Conservation (phyloP, 2,329 filamentous ascomycete species). For the Colletotrichum gigasporum region DNA sequence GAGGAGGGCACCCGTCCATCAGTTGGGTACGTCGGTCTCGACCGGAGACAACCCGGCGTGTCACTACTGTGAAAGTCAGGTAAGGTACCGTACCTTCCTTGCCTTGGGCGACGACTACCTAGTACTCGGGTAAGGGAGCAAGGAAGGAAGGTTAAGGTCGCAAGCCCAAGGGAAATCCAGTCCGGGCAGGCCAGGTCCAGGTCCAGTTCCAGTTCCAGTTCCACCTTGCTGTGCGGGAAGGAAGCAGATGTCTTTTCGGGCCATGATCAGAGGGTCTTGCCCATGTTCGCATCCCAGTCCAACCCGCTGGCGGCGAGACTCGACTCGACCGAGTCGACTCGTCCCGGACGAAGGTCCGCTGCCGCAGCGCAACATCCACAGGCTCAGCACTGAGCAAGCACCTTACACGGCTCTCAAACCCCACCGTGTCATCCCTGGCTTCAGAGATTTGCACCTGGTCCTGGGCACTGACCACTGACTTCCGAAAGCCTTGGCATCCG, state of each 20-base stretch:
- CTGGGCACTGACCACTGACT: conserved; percentile 19
- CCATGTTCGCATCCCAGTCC: conserved; percentile 4
- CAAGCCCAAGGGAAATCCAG: not conserved
- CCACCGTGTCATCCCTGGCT: not conserved
- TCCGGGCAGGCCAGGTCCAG: too few species aligned
- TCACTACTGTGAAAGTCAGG: too few species aligned
- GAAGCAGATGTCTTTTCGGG: not conserved
- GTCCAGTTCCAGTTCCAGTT: not conserved
- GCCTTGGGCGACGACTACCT: conserved; percentile 9
- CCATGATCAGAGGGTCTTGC: not conserved
- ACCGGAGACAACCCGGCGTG: not conserved
- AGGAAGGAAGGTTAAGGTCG: not conserved
- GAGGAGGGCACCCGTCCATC: too few species aligned
- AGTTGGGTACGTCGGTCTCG: not conserved
- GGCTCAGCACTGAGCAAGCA: too few species aligned
- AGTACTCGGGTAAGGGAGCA: conserved; percentile 9
- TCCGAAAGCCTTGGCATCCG: conserved; percentile 21
- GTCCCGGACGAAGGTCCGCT: not conserved
- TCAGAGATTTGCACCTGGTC: conserved; percentile 15
- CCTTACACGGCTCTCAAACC: not conserved
- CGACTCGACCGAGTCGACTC: conserved; percentile 4
- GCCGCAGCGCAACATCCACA: too few species aligned
- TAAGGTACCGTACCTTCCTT: not conserved
- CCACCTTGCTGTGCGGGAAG: conserved; percentile 9
- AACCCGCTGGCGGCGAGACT: not conserved